Base-by-base conservation (phyloP, 2,329 filamentous ascomycete species). In the Epichloe gansuensis region DNA sequence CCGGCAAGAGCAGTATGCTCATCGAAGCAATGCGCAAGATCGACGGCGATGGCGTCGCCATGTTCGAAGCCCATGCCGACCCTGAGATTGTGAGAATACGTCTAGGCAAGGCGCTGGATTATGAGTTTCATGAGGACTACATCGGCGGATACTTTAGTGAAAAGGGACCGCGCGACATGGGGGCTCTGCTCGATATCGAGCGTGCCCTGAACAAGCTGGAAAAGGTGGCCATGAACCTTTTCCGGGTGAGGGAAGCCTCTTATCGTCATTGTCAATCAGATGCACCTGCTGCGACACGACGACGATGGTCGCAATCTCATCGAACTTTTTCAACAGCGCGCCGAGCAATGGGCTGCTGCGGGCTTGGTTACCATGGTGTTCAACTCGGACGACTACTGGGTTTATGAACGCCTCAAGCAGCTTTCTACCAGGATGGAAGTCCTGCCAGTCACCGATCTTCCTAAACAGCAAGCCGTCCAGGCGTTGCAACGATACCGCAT, bases 381-480 rank as follows among this genome's bases (percentile, higher is more conserved):
- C 72, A 97, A 96, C 69, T 91, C 84, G 51, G 93, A 98, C 68
- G 93, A 97, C 65, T 98, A 95, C 70, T 98, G 93, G 93, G 87
- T 98, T 0, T 97, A 96, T 62, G 93, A 98, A 67, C 81, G 91
- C 13, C 73, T 98, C 50, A 96, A 96, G 74, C 85, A 88, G 65
- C 85, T 95, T 54, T 88, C 90, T 3, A 95, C 91, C 2, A 82
- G 93, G 46, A 95, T 98, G 88, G 91, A 96, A 63, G 86, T 98
- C 4, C 84, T 95, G 39, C 82, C 89, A 8, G 83, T 98, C 43
- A 77, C 80, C 4, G 93, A 98, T 67, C 74, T 98, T 6, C 81
- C 86, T 50, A 95, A 91, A 65, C 67, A 73, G 11, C 82, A 86
- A 61, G 91, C 93, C 4, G 79, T 95, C 55, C 72, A 75, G 25